Evolutionary conservation across 2,329 filamentous ascomycete genomes (phyloP).

Genomic region (Diaporthe amygdali): DNA sequence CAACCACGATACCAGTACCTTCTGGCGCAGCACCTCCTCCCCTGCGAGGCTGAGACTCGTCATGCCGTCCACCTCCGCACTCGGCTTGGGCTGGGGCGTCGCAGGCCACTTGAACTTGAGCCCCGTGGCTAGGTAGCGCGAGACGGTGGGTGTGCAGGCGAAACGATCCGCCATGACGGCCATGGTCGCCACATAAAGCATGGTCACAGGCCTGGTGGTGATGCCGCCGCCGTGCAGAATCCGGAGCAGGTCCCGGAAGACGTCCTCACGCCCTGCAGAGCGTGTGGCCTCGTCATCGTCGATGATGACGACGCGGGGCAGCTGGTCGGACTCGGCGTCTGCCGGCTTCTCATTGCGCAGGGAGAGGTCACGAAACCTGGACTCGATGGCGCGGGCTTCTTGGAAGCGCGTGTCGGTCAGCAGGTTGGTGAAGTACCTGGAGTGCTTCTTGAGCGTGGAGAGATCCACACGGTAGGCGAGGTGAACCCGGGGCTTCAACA

Average conservation of each 20-base stretch:
- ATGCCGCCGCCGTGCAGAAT: constrained; percentile 66
- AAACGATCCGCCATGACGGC: constrained; percentile 77
- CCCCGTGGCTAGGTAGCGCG: constrained; percentile 54
- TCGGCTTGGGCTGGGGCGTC: constrained; percentile 39
- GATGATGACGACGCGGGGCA: constrained; percentile 69
- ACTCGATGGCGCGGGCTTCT: constrained; percentile 62
- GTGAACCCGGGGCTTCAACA: constrained; percentile 43
- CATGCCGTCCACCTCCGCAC: constrained; percentile 38
- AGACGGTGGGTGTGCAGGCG: constrained; percentile 64
- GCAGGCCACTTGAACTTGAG: constrained; percentile 61
- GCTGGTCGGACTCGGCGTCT: constrained; percentile 52
- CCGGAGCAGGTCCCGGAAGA: constrained; percentile 71
- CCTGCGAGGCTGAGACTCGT: constrained; percentile 45
- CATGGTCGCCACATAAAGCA: constrained; percentile 70
- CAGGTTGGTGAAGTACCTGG: constrained; percentile 73
- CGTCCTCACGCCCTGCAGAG: constrained; percentile 61
- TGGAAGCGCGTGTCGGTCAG: constrained; percentile 67
- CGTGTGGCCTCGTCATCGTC: constrained; percentile 74
- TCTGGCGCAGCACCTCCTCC: constrained; percentile 73
- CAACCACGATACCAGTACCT: constrained; percentile 69
- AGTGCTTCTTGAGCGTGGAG: constrained; percentile 61
- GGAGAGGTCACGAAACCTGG: constrained; percentile 55
- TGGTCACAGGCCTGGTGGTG: constrained; percentile 51
- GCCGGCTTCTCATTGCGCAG: constrained; percentile 51
- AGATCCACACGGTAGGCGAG: constrained; percentile 66